Evolutionary conservation across 257 asterid species (phyloP).

Genomic region (Cruciata laevipes): DNA sequence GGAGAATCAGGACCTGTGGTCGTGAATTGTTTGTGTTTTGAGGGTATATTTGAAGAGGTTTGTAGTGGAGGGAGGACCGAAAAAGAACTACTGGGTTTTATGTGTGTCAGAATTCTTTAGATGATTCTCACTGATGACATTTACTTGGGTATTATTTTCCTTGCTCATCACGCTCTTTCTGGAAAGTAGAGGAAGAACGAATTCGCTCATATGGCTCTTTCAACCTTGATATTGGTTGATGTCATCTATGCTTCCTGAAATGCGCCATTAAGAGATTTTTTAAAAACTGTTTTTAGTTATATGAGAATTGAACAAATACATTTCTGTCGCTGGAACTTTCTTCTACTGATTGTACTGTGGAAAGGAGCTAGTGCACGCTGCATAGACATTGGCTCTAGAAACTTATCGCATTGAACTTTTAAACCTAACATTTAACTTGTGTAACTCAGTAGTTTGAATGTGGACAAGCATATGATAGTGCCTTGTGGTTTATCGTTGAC

Average conservation of each 20-base stretch:
- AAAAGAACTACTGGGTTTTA: background rate
- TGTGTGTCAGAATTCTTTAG: background rate
- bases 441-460: background rate
- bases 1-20: background rate
- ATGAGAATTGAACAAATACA: background rate
- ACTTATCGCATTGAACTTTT: background rate
- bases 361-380: background rate
- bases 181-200: too few relatives aligned
- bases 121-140: background rate
- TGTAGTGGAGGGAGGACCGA: background rate
- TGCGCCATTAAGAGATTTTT: too few relatives aligned
- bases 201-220: background rate
- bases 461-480: background rate
- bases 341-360: background rate
- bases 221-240: background rate
- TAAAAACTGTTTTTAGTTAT: too few relatives aligned
- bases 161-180: too few relatives aligned
- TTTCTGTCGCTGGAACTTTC: background rate
- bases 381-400: background rate
- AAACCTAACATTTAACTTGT: background rate
- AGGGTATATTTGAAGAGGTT: background rate
- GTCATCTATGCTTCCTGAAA: slow-evolving; percentile 7
- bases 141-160: background rate
- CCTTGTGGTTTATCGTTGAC: background rate
- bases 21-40: background rate